A percentile compares a stretch with the other conserved stretches of the same genome.
Conservation (phyloP, 2,329 filamentous ascomycete species). For the Phyllosticta capitalensis region DNA sequence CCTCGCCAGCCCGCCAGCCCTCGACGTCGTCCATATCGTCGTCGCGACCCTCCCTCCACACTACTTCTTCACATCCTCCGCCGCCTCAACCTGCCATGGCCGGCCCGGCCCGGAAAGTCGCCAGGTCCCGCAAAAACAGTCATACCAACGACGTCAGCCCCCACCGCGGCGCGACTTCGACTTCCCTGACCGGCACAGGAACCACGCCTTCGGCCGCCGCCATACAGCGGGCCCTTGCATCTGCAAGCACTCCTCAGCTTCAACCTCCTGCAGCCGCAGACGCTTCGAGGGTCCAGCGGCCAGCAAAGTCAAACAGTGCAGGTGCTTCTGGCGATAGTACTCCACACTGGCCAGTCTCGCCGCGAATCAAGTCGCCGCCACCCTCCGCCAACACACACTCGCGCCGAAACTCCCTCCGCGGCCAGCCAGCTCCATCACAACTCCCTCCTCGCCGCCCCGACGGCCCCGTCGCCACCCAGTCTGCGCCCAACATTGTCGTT, state of each 20-base stretch:
- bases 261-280: constrained; percentile 52
- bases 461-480: constrained; percentile 12
- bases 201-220: constrained; percentile 51
- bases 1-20: constrained; percentile 31
- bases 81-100: constrained; percentile 12
- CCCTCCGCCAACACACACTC: constrained; percentile 39
- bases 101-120: constrained; percentile 14
- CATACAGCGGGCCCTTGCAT: constrained; percentile 58
- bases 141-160: constrained; percentile 29
- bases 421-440: constrained; percentile 24
- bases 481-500: constrained; percentile 36
- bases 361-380: constrained; percentile 67
- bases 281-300: constrained; percentile 49
- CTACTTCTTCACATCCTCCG: neutral
- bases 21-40: neutral
- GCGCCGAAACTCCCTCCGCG: constrained; percentile 32
- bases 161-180: constrained; percentile 20
- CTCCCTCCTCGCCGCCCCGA: constrained; percentile 1
- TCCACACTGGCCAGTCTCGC: constrained; percentile 68
- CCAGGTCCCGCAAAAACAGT: constrained; percentile 36
- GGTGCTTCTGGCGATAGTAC: constrained; percentile 41
- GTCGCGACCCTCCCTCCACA: neutral
- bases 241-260: constrained; percentile 57
- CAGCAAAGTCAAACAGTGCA: constrained; percentile 50
- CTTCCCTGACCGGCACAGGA: constrained; percentile 24